These are phyloP conservation scores for Phylloporus scabripes DNA, from an alignment of 768 basidiomycete species.

Conservation along the genomic window DNA sequence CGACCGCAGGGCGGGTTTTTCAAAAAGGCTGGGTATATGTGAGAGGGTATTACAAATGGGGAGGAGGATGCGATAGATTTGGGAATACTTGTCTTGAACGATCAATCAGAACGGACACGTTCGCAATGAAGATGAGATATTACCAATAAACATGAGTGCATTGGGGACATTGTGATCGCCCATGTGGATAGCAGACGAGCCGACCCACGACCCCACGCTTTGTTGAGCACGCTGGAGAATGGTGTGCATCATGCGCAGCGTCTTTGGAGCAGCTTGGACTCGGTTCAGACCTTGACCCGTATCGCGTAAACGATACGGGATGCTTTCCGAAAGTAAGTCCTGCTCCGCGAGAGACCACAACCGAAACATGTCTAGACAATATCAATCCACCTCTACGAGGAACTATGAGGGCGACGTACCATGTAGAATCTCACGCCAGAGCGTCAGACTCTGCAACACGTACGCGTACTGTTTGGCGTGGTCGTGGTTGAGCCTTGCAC, in stretches of 20 bases:
- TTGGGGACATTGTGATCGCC: slow-evolving; percentile 63
- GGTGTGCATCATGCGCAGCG: slow-evolving; percentile 84
- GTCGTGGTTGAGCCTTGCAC: slow-evolving; percentile 78
- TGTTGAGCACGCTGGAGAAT: slow-evolving; percentile 81
- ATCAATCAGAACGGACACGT: neutral
- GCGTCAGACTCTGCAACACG: slow-evolving; percentile 78
- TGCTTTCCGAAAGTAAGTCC: slow-evolving; percentile 70
- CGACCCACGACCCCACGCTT: slow-evolving; percentile 79
- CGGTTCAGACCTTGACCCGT: slow-evolving; percentile 90
- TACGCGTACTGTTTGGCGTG: slow-evolving; percentile 83
- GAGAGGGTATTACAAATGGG: slow-evolving; percentile 80
- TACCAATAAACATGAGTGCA: slow-evolving; percentile 79
- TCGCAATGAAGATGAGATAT: neutral
- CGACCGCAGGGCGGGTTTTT: slow-evolving; percentile 63
- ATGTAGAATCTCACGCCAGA: slow-evolving; percentile 83
- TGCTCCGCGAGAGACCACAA: slow-evolving; percentile 78
- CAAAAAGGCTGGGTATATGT: slow-evolving; percentile 60
- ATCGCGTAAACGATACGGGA: slow-evolving; percentile 76
- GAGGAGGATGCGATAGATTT: slow-evolving; percentile 84
- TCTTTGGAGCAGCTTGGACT: slow-evolving; percentile 82
- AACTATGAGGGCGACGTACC: slow-evolving; percentile 38
- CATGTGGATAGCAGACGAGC: slow-evolving; percentile 86
- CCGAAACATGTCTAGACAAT: slow-evolving; percentile 72
- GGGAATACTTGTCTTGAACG: slow-evolving; percentile 72
- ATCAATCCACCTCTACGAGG: slow-evolving; percentile 2